Evolutionary conservation across 2,329 filamentous ascomycete genomes (phyloP).

Genomic region (Aspergillus neoniger): DNA sequence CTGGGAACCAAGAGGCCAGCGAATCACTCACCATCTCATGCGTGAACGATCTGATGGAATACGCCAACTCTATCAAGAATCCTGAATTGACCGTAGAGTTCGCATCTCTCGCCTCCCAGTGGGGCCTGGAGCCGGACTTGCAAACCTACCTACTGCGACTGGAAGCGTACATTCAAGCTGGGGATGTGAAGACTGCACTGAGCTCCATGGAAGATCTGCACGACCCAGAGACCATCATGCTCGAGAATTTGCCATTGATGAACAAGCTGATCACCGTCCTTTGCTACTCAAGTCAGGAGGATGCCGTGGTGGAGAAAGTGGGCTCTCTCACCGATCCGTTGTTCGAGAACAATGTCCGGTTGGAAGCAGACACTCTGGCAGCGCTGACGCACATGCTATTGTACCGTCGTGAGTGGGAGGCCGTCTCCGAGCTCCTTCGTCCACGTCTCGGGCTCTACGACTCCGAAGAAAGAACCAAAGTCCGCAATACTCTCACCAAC

Average conservation of each 20-base stretch:
- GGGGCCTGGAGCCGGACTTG: conserved; percentile 66
- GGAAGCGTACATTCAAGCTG: conserved; percentile 70
- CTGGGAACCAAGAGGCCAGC: conserved; percentile 45
- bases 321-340: conserved; percentile 72
- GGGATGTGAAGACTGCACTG: conserved; percentile 65
- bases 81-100: conserved; percentile 73
- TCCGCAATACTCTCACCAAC: conserved; percentile 66
- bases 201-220: conserved; percentile 58
- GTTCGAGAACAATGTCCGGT: conserved; percentile 66
- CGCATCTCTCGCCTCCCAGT: conserved; percentile 65
- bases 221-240: conserved; percentile 55
- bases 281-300: conserved; percentile 54
- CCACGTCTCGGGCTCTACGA: conserved; percentile 54
- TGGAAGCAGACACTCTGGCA: conserved; percentile 74
- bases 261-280: conserved; percentile 74
- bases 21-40: conserved; percentile 66
- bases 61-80: conserved; percentile 70
- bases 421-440: conserved; percentile 80
- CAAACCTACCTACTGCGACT: conserved; percentile 74
- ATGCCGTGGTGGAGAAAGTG: conserved; percentile 69
- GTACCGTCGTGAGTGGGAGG: conserved; percentile 71
- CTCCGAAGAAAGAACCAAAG: conserved; percentile 62
- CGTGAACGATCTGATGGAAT: conserved; percentile 74
- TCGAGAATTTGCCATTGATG: conserved; percentile 63
- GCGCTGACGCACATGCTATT: conserved; percentile 74